Percentiles rank a stretch among this genome's conserved stretches.
phyloP scores from a whole-genome alignment of 208 protist genomes.

The Acanthamoeba royreba region DNA sequence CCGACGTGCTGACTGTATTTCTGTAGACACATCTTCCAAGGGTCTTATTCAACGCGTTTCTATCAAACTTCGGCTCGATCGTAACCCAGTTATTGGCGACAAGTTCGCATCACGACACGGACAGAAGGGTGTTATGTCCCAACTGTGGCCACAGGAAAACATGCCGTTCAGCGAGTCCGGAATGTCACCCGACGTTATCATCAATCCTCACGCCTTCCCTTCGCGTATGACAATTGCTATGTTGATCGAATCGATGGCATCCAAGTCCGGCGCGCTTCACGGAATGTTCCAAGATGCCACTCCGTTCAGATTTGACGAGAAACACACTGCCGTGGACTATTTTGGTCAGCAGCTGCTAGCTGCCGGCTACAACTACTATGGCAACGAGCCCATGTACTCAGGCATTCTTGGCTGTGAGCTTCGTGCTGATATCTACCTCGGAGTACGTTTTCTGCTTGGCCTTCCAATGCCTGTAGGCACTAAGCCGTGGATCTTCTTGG shows the following conservation, averaged over 20 bases:
- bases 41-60: conserved; percentile 21
- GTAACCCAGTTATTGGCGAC: conserved; percentile 96
- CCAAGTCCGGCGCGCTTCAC: conserved; percentile 93
- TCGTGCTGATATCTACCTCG: conserved; percentile 96
- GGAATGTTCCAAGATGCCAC: conserved; percentile 95
- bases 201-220: conserved; percentile 99
- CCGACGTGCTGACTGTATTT: not conserved
- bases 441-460: conserved; percentile 69
- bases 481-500: too few relatives aligned
- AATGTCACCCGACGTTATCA: conserved; percentile 98
- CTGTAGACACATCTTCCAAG: not conserved
- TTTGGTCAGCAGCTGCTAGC: conserved; percentile 95
- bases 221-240: conserved; percentile 99
- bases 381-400: conserved; percentile 92
- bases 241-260: conserved; percentile 95
- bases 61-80: conserved; percentile 90
- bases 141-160: conserved; percentile 82
- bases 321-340: conserved; percentile 85
- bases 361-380: conserved; percentile 96
- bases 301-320: conserved; percentile 87
- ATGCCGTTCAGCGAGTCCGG: conserved; percentile 94
- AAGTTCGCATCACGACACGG: conserved; percentile 99
- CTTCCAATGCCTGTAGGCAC: conserved; percentile 68
- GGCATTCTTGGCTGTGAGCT: conserved; percentile 95
- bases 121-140: conserved; percentile 91